These are phyloP conservation scores for Daedaleopsis sinensis DNA, from an alignment of 768 basidiomycete genomes.

Conservation along the genomic window DNA sequence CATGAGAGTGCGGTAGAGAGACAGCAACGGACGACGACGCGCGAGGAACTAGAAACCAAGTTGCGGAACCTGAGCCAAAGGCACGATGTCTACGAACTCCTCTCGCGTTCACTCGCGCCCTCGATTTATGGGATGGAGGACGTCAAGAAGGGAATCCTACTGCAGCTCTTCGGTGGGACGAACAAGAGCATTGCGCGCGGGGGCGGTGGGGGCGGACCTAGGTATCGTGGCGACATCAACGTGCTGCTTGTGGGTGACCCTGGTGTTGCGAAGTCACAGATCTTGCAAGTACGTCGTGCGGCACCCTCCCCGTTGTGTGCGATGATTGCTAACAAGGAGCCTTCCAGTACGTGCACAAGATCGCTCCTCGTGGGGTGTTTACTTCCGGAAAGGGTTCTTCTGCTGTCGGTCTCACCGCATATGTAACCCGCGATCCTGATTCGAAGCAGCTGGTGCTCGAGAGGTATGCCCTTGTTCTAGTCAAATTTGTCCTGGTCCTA, in stretches of 20 bases:
- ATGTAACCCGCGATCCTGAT: conserved; percentile 97
- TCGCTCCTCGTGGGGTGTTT: conserved; percentile 96
- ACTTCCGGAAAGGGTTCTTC: conserved; percentile 98
- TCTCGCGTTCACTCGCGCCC: conserved; percentile 87
- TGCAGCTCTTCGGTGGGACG: conserved; percentile 97
- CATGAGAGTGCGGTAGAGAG: conserved; percentile 47
- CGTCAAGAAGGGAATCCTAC: conserved; percentile 96
- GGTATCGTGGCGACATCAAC: conserved; percentile 98
- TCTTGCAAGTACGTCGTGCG: conserved; percentile 60
- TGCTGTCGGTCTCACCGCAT: conserved; percentile 97
- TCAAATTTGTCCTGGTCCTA: not conserved
- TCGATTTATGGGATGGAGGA: conserved; percentile 99
- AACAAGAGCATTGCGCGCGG: conserved; percentile 94
- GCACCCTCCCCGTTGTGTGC: no score
- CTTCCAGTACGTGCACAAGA: conserved; percentile 93
- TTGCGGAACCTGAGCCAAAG: conserved; percentile 71
- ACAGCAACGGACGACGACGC: conserved; percentile 45
- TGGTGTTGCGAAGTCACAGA: conserved; percentile 95
- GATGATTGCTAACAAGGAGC: not conserved
- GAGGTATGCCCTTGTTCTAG: conserved; percentile 51
- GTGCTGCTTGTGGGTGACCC: conserved; percentile 97
- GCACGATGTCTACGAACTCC: conserved; percentile 84
- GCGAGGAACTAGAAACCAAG: conserved; percentile 79
- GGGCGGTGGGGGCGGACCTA: conserved; percentile 93
- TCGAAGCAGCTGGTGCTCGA: conserved; percentile 98